phyloP scores from a whole-genome alignment of 345 rosid species.

The Citrus cavaleriei region DNA sequence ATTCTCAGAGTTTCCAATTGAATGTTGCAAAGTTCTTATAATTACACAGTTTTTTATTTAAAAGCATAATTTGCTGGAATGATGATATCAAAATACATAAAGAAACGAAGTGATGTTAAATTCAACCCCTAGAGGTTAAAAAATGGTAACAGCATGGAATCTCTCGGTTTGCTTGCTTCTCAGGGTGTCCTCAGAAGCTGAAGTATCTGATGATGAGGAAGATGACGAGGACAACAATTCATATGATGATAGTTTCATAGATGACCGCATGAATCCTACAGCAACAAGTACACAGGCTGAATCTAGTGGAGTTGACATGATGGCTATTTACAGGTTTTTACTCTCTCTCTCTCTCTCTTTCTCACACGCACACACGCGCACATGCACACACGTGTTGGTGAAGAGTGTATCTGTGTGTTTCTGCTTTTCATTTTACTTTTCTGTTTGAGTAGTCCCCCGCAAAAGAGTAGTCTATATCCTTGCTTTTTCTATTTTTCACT shows the following conservation, averaged over 20 bases:
- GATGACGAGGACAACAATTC: constrained; percentile 43
- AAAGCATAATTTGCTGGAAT: not conserved
- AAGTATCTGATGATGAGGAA: constrained; percentile 63
- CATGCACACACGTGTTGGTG: not conserved
- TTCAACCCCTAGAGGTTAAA: not conserved
- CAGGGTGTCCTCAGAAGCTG: constrained; percentile 81
- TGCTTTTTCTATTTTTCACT: not conserved
- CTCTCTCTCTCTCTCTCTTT: constrained; percentile 7
- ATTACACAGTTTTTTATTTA: not conserved
- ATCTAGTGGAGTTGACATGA: constrained; percentile 70
- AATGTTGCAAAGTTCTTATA: not conserved
- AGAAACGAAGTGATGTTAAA: not conserved
- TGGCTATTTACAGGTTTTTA: constrained; percentile 85
- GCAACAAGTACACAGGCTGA: constrained; percentile 49
- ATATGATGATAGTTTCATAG: constrained; percentile 80
- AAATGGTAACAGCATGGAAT: not conserved
- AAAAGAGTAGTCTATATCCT: not conserved
- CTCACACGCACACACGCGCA: not conserved
- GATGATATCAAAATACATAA: not conserved
- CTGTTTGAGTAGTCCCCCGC: not conserved
- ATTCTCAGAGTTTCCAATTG: not conserved
- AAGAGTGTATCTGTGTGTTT: no score
- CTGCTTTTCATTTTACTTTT: not conserved
- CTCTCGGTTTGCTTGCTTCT: not conserved
- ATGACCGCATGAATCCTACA: constrained; percentile 63